phyloP scores from a whole-genome alignment of 768 basidiomycete species.

The Hydnum rufescens region DNA sequence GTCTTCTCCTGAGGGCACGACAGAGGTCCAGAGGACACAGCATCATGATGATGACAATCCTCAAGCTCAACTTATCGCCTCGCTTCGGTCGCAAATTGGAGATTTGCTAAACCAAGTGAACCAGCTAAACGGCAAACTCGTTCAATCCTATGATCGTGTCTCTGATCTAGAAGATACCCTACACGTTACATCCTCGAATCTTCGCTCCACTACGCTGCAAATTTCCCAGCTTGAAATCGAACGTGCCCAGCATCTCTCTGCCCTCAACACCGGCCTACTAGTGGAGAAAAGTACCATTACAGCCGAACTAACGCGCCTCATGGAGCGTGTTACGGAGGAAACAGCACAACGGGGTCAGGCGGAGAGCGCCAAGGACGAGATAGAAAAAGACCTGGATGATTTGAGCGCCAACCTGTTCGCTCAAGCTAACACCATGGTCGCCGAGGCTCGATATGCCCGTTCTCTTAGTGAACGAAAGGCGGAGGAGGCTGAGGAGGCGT shows the following conservation, averaged over 20 bases:
- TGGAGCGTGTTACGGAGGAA: conserved; percentile 91
- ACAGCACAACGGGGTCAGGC: conserved; percentile 80
- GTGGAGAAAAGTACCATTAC: conserved; percentile 87
- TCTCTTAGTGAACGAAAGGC: conserved; percentile 58
- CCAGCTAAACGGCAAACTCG: conserved; percentile 81
- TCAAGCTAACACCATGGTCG: conserved; percentile 97
- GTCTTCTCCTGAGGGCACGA: no score
- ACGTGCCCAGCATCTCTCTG: conserved; percentile 69
- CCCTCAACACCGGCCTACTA: conserved; percentile 74
- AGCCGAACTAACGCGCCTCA: conserved; percentile 74
- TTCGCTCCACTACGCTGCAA: conserved; percentile 40
- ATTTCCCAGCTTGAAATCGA: conserved; percentile 70
- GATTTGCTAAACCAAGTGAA: conserved; percentile 81
- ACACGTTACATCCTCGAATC: conserved; percentile 39
- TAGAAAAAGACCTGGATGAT: conserved; percentile 90
- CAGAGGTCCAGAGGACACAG: no score
- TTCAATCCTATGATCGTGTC: conserved; percentile 76
- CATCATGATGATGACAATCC: no score
- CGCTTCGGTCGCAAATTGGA: conserved; percentile 61
- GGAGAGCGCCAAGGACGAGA: conserved; percentile 57
- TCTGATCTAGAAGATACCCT: conserved; percentile 85
- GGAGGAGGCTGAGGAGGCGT: conserved; percentile 51
- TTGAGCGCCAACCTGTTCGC: conserved; percentile 77
- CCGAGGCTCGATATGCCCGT: conserved; percentile 53
- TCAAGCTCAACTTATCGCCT: conserved; percentile 63